phyloP scores from a whole-genome alignment of 306 rosid genomes.

The Parietaria judaica region DNA sequence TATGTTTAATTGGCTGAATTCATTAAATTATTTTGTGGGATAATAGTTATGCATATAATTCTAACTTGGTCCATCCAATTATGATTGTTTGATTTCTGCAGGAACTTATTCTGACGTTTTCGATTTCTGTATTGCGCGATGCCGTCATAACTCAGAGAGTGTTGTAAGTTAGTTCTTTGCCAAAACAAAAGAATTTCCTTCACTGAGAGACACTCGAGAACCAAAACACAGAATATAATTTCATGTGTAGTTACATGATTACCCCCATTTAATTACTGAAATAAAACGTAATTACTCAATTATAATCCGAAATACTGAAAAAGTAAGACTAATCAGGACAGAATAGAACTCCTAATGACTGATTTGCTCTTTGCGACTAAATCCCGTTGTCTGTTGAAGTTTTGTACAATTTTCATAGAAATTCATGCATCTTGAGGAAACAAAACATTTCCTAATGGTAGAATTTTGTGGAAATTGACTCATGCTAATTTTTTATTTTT shows the following conservation, averaged over 20 bases:
- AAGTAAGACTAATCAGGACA: no score
- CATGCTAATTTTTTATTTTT: neutral
- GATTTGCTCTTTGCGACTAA: no score
- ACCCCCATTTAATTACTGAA: no score
- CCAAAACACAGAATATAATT: no score
- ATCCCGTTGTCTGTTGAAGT: neutral
- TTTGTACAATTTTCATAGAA: neutral
- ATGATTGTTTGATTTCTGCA: slow-evolving; percentile 14
- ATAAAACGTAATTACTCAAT: no score
- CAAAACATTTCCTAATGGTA: neutral
- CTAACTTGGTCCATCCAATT: neutral
- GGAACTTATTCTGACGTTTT: slow-evolving; percentile 69
- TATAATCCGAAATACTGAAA: no score
- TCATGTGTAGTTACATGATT: no score
- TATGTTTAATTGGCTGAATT: neutral
- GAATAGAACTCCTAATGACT: no score
- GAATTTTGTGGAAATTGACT: neutral
- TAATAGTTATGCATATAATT: slow-evolving; percentile 2
- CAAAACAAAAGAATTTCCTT: slow-evolving; percentile 5
- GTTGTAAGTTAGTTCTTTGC: slow-evolving; percentile 50
- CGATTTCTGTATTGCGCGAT: slow-evolving; percentile 82
- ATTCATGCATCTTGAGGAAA: neutral
- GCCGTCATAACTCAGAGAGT: slow-evolving; percentile 97
- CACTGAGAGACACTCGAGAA: no score
- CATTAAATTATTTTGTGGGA: neutral